A percentile compares a stretch with the other conserved stretches of the same genome.
Conservation (phyloP, 176 grass and related monocot genomes). For the Ananas comosus region DNA sequence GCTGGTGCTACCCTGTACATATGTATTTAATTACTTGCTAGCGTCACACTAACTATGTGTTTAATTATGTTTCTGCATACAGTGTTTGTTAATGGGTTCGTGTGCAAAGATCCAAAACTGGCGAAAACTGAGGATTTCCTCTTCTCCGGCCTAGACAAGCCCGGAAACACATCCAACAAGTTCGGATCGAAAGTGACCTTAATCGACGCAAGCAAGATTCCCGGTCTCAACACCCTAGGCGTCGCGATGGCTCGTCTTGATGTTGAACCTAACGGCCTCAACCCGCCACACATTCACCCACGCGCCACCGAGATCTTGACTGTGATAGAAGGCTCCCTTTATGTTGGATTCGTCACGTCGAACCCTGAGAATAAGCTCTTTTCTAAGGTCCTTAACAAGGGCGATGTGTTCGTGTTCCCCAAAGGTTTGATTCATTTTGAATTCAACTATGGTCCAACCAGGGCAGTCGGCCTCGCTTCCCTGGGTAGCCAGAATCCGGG, state of each 20-base stretch:
- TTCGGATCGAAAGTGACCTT: conserved; percentile 21
- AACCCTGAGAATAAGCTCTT: conserved; percentile 22
- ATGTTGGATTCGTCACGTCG: conserved; percentile 29
- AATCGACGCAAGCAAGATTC: conserved; percentile 4
- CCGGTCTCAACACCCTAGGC: conserved; percentile 28
- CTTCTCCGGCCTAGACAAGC: conserved; percentile 24
- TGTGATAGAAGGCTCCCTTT: conserved; percentile 24
- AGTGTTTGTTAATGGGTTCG: conserved; percentile 29
- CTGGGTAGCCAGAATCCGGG: conserved; percentile 35
- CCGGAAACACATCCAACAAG: conserved; percentile 22
- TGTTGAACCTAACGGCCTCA: conserved; percentile 26
- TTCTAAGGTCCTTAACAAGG: conserved; percentile 30
- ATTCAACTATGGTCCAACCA: conserved; percentile 6
- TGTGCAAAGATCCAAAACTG: conserved; percentile 16
- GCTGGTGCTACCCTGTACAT: no score
- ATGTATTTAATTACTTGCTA: no score
- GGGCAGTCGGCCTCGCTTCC: conserved; percentile 13
- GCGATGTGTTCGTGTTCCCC: conserved; percentile 38
- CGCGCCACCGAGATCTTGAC: conserved; percentile 25
- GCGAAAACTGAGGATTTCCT: conserved; percentile 26
- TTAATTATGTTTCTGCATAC: conserved; percentile 6
- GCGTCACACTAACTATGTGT: background rate
- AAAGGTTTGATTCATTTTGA: conserved; percentile 34
- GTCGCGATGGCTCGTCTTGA: conserved; percentile 27
- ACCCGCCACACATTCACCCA: conserved; percentile 29